Base-by-base conservation (phyloP, 768 basidiomycete species). In the Naganishia antarctica region DNA sequence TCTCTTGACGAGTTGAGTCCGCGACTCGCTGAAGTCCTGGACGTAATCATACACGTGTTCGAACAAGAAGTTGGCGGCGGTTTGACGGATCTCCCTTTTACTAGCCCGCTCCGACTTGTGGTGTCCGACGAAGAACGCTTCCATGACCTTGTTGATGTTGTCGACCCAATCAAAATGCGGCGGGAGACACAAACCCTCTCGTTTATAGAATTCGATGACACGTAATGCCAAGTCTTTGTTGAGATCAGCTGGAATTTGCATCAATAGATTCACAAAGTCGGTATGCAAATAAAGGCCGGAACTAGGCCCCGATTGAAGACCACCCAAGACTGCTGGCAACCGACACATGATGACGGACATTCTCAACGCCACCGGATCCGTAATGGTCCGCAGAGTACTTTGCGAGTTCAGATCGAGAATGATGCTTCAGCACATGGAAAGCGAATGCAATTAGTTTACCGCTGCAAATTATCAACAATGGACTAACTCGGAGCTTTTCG, bases 211-310 rank as follows among this genome's bases (percentile, higher is more conserved):
- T 18, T 77, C 72, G 53, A 77, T 68, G 26, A 78, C 71, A 5
- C 69, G 63, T 4, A 66, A 57, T 1, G 75, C 74, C 21, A 70
- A 70, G 15, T 68, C 66, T 46, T 76, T 70, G 34, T 70, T 67
- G 0, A 80, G 71, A 60, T 78, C 71, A 0, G 72, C 68, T 0
- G 76, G 71, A 45, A 79, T 75, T 12, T 70, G 65, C 53, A 80
- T 64, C 26, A 81, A 70, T 18, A 79, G 71, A 9, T 73, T 68
- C 37, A 73, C 73, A 43, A 73, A 75, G 32, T 68, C 57, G 9
- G 73, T 71, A 50, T 76, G 75, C 23, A 68, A 65, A 61, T 72
- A 75, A 5, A 69, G 50, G 0, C 70, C 61, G 15, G 53, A 46
- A 5, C 63, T 48, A 18, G 62, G 66, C 18, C 70, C 69, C 6